Evolutionary conservation across 2,329 filamentous ascomycete species (phyloP).

Genomic region (Trichoderma asperellum): DNA sequence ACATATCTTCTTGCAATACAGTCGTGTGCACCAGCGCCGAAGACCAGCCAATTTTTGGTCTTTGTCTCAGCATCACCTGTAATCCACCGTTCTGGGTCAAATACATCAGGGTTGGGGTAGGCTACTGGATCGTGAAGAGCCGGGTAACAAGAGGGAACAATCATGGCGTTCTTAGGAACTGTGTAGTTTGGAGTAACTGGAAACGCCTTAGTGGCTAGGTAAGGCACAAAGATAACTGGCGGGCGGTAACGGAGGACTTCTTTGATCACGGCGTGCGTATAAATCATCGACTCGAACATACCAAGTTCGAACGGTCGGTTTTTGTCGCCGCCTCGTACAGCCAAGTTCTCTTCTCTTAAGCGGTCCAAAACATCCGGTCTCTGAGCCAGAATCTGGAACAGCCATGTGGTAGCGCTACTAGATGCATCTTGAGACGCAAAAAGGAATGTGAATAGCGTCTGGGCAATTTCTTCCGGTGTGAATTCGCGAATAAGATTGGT

Average conservation of each 20-base stretch:
- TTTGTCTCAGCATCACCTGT: constrained; percentile 17
- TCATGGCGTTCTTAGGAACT: constrained; percentile 21
- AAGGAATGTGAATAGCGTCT: constrained; percentile 22
- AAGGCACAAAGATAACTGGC: constrained; percentile 20
- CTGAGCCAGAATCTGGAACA: constrained; percentile 20
- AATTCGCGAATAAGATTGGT: constrained; percentile 23
- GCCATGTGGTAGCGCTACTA: constrained; percentile 21
- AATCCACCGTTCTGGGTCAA: constrained; percentile 19
- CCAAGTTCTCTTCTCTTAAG: constrained; percentile 13
- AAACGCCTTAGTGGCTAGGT: constrained; percentile 10
- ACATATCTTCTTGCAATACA: constrained; percentile 20
- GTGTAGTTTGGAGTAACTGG: constrained; percentile 17
- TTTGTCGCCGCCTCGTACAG: constrained; percentile 5
- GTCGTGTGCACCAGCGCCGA: constrained; percentile 16
- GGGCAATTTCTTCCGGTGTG: constrained; percentile 14
- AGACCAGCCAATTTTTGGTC: constrained; percentile 22
- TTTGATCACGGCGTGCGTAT: constrained; percentile 18
- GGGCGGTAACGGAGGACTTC: constrained; percentile 19
- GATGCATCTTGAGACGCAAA: constrained; percentile 22
- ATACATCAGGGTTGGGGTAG: constrained; percentile 9
- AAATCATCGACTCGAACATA: constrained; percentile 18
- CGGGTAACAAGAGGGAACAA: constrained; percentile 14
- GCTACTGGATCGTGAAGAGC: constrained; percentile 14
- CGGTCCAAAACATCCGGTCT: constrained; percentile 19
- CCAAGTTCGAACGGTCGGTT: constrained; percentile 2